Evolutionary conservation across 202 grass and related monocot genomes (phyloP), one percentile per base, ranked within the genome.

Genomic region (Bolboschoenoplectus hybrid): DNA sequence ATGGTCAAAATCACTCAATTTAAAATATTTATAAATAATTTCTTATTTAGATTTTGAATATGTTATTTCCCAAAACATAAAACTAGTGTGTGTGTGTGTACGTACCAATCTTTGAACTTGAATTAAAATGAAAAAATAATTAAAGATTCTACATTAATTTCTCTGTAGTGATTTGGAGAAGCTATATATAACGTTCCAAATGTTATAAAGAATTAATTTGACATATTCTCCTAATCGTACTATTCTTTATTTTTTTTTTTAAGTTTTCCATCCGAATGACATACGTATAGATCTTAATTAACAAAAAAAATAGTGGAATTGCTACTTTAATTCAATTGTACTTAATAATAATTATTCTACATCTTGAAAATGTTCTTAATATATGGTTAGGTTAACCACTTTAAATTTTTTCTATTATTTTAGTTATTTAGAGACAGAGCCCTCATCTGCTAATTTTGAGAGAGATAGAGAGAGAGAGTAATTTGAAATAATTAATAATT

Each of bases 321-420:
- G 46, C 5, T 11, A 77, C 38, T 40, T 14, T 38, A 56, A 52
- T 39, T 57, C 6, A 78, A n/a, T 79, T 80, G 75, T 40, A 80
- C 36, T 80, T 41, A 43, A 80, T 60, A 14, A 80, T 53, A 55
- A 58, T 60, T 41, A 43, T 80, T 41, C 10, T 39, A 70, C 32
- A 84, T 71, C 14, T 12, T 52, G 12, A 57, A 40, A 13, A 66
- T 51, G 41, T 82, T 56, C 26, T 84, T 43, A 63, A 32, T 5
- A 74, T 84, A 13, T 49, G 46, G 7, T 84, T 84, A 67, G 82
- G 82, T 84, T 69, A 84, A 84, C 82, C 82, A 70, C 64, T 84
- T 70, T 3, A 16, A 34, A 6, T 51, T 84, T 71, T 51, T 84
- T 71, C 57, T 81, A 70, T 84, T 56, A 55, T 84, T 70, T 70